Evolutionary conservation across 768 basidiomycete species (phyloP).

Genomic region (Rhizopogon vinicolor): DNA sequence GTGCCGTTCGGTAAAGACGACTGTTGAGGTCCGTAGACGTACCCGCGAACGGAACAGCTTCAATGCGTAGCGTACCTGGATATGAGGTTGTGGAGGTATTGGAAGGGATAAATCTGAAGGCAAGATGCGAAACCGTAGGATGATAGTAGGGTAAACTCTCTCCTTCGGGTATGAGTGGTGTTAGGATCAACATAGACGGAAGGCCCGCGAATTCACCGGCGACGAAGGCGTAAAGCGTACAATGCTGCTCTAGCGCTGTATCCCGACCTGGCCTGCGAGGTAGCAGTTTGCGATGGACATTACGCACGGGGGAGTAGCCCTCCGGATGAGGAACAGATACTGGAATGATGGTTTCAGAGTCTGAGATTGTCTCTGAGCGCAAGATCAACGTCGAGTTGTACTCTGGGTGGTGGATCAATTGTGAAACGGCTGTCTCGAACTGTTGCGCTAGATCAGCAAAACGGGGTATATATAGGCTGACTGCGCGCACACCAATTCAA

Average conservation of each 20-base stretch:
- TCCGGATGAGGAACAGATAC: constrained; percentile 31
- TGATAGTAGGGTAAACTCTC: constrained; percentile 82
- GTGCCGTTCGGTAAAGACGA: constrained; percentile 74
- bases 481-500: constrained; percentile 34
- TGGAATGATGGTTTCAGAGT: constrained; percentile 29
- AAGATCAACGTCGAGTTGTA: constrained; percentile 90
- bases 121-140: constrained; percentile 74
- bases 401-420: constrained; percentile 85
- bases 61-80: constrained; percentile 45
- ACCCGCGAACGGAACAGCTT: constrained; percentile 45
- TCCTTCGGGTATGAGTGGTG: constrained; percentile 46
- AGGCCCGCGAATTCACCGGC: constrained; percentile 16
- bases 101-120: constrained; percentile 63
- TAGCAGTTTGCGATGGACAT: constrained; percentile 64
- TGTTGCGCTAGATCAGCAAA: constrained; percentile 21
- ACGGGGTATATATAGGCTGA: neutral
- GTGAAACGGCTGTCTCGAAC: constrained; percentile 71
- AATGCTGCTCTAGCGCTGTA: constrained; percentile 66
- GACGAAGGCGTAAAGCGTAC: constrained; percentile 56
- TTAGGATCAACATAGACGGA: constrained; percentile 47
- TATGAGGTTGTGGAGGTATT: constrained; percentile 17
- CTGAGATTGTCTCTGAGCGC: constrained; percentile 64
- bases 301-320: constrained; percentile 39
- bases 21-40: constrained; percentile 48
- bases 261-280: constrained; percentile 80